phyloP scores from a whole-genome alignment of 495 filamentous ascomycete genomes.

The Neurospora sp. region DNA sequence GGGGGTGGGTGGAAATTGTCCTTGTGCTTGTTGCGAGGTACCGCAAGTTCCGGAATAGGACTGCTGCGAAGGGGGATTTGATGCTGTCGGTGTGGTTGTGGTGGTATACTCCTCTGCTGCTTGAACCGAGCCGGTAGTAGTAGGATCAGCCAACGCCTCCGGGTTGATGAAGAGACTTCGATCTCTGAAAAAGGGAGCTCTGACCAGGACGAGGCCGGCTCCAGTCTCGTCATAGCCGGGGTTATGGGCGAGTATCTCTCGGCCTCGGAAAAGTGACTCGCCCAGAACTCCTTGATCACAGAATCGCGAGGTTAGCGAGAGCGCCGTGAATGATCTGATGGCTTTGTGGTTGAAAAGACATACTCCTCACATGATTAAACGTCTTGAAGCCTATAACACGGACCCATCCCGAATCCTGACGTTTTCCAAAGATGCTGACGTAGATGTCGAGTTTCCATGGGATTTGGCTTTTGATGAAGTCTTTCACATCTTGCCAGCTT shows the following conservation, averaged over 20 bases:
- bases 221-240: background rate
- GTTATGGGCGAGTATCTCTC: background rate
- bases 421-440: background rate
- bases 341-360: background rate
- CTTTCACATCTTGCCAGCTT: slow-evolving; percentile 1
- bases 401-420: slow-evolving; percentile 3
- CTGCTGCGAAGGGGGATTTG: background rate
- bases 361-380: slow-evolving; percentile 3
- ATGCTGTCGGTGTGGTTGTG: background rate
- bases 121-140: background rate
- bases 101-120: background rate
- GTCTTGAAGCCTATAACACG: slow-evolving; percentile 4
- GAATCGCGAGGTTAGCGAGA: background rate
- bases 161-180: background rate
- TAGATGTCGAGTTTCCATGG: slow-evolving; percentile 2
- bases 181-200: slow-evolving; percentile 1
- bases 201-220: background rate
- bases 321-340: too few species aligned
- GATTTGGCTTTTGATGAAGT: slow-evolving; percentile 3
- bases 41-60: background rate
- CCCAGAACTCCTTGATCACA: background rate
- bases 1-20: background rate
- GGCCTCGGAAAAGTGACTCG: background rate
- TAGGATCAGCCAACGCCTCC: background rate
- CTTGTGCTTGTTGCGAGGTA: background rate